A percentile compares a stretch with the other conserved stretches of the same genome.
Evolutionary conservation across 305 asterid genomes (phyloP).

Genomic region (Fraxinus greggii): DNA sequence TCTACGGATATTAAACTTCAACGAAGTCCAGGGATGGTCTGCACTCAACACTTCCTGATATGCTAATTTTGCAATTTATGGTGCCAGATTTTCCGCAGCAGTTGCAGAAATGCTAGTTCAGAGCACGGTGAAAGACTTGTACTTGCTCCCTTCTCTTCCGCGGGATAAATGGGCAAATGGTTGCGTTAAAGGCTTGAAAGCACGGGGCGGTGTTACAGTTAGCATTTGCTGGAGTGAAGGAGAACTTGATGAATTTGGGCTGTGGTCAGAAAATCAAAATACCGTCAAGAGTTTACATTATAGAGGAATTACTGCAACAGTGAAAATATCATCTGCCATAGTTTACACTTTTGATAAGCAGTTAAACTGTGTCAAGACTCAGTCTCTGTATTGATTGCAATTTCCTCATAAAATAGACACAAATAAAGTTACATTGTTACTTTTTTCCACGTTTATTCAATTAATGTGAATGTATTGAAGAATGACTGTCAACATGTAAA

Average conservation of each 20-base stretch:
- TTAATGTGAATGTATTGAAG: background rate
- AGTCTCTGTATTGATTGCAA: slow-evolving; percentile 14
- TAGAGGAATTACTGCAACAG: slow-evolving; percentile 33
- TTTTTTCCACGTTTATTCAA: background rate
- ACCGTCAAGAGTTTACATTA: slow-evolving; percentile 48
- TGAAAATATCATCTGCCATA: slow-evolving; percentile 34
- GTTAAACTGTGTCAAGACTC: slow-evolving; percentile 41
- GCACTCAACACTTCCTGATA: background rate
- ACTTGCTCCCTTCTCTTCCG: slow-evolving; percentile 79
- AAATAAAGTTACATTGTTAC: background rate
- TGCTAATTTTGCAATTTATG: background rate
- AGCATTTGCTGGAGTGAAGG: slow-evolving; percentile 68
- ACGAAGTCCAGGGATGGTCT: no score
- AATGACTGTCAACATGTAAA: background rate
- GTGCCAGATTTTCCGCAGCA: slow-evolving; percentile 64
- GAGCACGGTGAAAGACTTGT: slow-evolving; percentile 59
- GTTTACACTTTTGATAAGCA: slow-evolving; percentile 58
- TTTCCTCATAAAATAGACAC: background rate
- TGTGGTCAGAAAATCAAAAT: slow-evolving; percentile 48
- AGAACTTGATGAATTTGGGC: slow-evolving; percentile 52
- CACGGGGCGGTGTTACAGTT: slow-evolving; percentile 55
- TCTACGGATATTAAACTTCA: background rate
- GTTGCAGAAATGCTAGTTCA: slow-evolving; percentile 80
- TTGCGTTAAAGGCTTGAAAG: slow-evolving; percentile 59
- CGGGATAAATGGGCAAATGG: slow-evolving; percentile 65